phyloP scores from a whole-genome alignment of 2,329 filamentous ascomycete genomes.

The Orbilia ellipsospora region DNA sequence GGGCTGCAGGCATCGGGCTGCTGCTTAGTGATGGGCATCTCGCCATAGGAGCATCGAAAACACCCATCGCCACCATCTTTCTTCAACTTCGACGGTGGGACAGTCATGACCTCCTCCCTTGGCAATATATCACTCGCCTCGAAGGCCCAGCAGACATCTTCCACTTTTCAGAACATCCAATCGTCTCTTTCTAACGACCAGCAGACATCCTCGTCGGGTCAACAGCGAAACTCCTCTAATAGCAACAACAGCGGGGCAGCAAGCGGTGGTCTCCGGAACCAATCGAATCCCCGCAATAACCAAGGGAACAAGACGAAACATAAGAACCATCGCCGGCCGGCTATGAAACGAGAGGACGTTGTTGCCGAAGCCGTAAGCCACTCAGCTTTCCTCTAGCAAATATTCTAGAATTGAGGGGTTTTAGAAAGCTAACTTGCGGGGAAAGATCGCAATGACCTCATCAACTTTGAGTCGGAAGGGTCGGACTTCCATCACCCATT shows the following conservation, averaged over 20 bases:
- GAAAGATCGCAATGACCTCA: constrained; percentile 71
- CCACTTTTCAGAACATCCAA: constrained; percentile 32
- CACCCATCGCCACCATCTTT: constrained; percentile 18
- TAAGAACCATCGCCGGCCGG: constrained; percentile 80
- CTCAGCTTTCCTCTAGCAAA: background rate
- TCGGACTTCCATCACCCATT: constrained; percentile 95
- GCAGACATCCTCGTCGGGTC: constrained; percentile 27
- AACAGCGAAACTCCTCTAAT: constrained; percentile 43
- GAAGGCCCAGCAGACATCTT: constrained; percentile 50
- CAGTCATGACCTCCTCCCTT: constrained; percentile 51
- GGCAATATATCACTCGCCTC: constrained; percentile 48
- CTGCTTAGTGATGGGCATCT: constrained; percentile 12
- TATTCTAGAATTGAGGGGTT: constrained; percentile 43
- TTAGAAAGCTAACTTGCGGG: constrained; percentile 53
- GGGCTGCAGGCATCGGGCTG: background rate
- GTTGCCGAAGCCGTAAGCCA: constrained; percentile 79
- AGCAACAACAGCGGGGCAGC: constrained; percentile 12
- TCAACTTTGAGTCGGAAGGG: constrained; percentile 78
- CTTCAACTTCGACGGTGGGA: background rate
- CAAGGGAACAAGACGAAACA: constrained; percentile 84
- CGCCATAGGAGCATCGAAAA: constrained; percentile 14
- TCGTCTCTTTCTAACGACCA: constrained; percentile 43
- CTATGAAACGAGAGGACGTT: constrained; percentile 75
- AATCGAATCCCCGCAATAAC: constrained; percentile 72
- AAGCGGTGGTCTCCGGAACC: constrained; percentile 17